phyloP scores from a whole-genome alignment of 1,284 basidiomycete genomes.

The Fomitopsis palustris region DNA sequence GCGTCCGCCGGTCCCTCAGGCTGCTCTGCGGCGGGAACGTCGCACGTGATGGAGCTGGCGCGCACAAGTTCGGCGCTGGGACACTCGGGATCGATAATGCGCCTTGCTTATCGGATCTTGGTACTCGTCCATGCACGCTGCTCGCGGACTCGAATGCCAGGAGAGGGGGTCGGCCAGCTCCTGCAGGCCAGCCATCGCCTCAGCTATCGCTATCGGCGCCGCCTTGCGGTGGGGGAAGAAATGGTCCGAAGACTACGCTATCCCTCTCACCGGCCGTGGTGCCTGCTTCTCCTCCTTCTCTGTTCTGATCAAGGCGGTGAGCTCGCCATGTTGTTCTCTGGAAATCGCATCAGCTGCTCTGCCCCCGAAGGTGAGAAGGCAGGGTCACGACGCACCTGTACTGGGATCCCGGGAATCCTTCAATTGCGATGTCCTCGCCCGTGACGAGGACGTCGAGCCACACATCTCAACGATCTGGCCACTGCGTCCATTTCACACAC shows the following conservation, averaged over 20 bases:
- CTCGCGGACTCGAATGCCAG: background rate
- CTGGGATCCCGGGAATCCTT: background rate
- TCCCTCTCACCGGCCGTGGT: background rate
- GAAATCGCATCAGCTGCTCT: constrained; percentile 3
- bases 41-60: constrained; percentile 7
- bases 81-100: constrained; percentile 19
- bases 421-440: background rate
- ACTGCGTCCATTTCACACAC: background rate
- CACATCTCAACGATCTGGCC: background rate
- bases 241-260: constrained; percentile 7
- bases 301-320: constrained; percentile 6
- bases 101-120: constrained; percentile 25
- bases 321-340: constrained; percentile 2
- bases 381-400: background rate
- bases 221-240: constrained; percentile 16
- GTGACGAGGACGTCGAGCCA: background rate
- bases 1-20: background rate
- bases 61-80: background rate
- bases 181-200: constrained; percentile 3
- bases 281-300: constrained; percentile 8
- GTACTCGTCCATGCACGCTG: constrained; percentile 11
- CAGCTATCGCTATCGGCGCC: constrained; percentile 5
- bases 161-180: background rate
- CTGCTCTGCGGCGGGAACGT: background rate
- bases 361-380: background rate